These are phyloP conservation scores for Ochromonas danica DNA, from an alignment of 108 stramenopile species.

Conservation along the genomic window DNA sequence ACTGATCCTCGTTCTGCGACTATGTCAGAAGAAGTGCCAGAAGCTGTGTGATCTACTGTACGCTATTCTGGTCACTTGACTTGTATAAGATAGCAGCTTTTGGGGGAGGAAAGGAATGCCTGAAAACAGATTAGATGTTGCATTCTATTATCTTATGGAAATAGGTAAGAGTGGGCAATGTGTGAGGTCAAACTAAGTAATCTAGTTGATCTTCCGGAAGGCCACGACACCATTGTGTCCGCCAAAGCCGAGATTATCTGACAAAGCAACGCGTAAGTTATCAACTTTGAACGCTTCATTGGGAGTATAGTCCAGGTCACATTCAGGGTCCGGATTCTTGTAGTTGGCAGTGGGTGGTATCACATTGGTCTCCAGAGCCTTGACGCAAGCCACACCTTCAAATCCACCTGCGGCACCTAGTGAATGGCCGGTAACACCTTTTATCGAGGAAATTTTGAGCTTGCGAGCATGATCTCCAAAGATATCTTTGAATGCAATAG, in stretches of 20 bases:
- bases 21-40: no score
- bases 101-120: no score
- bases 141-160: no score
- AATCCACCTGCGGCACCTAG: slow-evolving; percentile 92
- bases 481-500: slow-evolving; percentile 84
- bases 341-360: slow-evolving; percentile 92
- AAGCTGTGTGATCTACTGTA: no score
- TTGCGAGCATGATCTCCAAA: slow-evolving; percentile 75
- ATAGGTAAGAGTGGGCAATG: no score
- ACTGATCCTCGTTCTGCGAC: slow-evolving; percentile 40
- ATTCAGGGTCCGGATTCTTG: slow-evolving; percentile 88
- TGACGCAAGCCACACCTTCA: slow-evolving; percentile 81
- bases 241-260: slow-evolving; percentile 90
- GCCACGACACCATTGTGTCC: slow-evolving; percentile 97
- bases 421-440: slow-evolving; percentile 86
- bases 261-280: not conserved
- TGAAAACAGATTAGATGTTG: no score
- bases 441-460: slow-evolving; percentile 18
- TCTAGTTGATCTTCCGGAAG: slow-evolving; percentile 69
- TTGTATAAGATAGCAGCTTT: no score
- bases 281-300: slow-evolving; percentile 56
- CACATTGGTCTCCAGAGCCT: slow-evolving; percentile 69
- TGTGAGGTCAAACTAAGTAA: no score
- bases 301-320: slow-evolving; percentile 92
- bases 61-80: no score